Base-by-base conservation (phyloP, 768 basidiomycete species). In the Pleurotus platypus region DNA sequence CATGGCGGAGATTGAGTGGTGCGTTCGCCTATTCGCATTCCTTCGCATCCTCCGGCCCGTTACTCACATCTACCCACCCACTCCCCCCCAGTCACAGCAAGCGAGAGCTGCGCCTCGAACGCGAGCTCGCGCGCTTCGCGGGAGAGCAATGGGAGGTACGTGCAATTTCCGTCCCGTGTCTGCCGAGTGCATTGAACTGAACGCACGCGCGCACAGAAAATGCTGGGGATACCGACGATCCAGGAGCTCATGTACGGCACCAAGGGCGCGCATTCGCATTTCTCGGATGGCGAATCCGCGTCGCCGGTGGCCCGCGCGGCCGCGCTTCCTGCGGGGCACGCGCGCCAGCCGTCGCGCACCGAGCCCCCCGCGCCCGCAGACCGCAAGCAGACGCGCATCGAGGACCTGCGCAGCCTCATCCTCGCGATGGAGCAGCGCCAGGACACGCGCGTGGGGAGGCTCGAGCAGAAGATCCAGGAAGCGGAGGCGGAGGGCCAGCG, bases 61-160 rank as follows among this genome's bases (percentile, higher is more conserved):
- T n/a, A 2, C 37, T 20, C 15, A 59, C 48, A 12, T 47, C 40
- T 22, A 15, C 12, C n/a, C 18, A 20, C 20, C 20, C 53, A 20
- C 20, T 20, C 20, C 20, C 57, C 5, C 62, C 85, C 87, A 61
- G 78, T 75, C 2, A 89, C 82, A 57, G 77, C 76, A 54, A 54
- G n/a, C 77, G 91, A 49, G 89, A 91, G 70, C 89, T 90, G 68
- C 76, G 83, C 70, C 79, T 92, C 35, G 91, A 94, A 66, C 78
- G 82, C 30, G 87, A 89, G 48, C 69, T 94, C 12, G 75, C 82
- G 4, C 85, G 81, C 60, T 70, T 91, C 18, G 87, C 83, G 1
- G 91, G 91, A 0, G 85, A 89, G 54, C 87, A 91, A 64, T 93
- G 91, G 91, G 88, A 91, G 83, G 89, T 86, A 57, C 20, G 20